These are phyloP conservation scores for Mucor racemosus DNA, from an alignment of 371 early-diverging fungal genomes.

Conservation along the genomic window DNA sequence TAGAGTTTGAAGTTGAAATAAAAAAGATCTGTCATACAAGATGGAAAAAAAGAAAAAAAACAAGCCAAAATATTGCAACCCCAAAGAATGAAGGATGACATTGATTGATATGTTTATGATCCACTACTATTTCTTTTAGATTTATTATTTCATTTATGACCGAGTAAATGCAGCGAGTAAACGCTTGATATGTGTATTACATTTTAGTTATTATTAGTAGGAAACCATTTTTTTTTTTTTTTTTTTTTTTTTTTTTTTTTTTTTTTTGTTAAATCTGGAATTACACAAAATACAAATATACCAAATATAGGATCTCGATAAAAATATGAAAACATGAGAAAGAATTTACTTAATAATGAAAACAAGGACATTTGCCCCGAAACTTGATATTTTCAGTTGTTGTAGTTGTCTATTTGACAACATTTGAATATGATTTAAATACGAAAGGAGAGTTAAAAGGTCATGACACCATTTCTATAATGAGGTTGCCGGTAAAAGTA, in stretches of 20 bases:
- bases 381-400: neutral
- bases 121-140: neutral
- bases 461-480: conserved; percentile 18
- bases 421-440: neutral
- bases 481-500: neutral
- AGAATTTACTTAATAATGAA: too few relatives aligned
- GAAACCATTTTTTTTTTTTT: neutral
- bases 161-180: neutral
- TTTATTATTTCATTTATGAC: neutral
- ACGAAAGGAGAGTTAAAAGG: neutral
- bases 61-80: neutral
- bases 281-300: conserved; percentile 5
- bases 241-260: too few relatives aligned
- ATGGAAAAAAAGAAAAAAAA: neutral
- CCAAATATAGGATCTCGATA: neutral
- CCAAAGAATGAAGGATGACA: neutral
- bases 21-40: conserved; percentile 7
- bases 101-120: neutral
- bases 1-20: conserved; percentile 5
- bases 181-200: too few relatives aligned
- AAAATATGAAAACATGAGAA: neutral
- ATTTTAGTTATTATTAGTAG: neutral
- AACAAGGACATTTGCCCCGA: too few relatives aligned
- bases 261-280: neutral
- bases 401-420: conserved; percentile 1